Evolutionary conservation across 176 grass and related monocot genomes (phyloP).

Genomic region (Tuctoria greenei): DNA sequence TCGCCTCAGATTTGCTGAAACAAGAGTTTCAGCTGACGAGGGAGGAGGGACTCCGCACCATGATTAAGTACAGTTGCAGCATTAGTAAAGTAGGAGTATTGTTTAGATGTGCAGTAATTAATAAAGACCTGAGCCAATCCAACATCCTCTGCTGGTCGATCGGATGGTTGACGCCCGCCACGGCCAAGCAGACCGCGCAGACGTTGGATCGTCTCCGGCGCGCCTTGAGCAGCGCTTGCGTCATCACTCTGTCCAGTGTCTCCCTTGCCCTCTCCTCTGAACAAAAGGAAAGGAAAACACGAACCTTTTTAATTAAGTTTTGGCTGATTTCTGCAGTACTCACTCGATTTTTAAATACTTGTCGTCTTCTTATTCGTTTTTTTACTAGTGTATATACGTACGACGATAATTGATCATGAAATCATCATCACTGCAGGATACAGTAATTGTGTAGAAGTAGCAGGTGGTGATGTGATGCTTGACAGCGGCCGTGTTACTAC

Average conservation of each 20-base stretch:
- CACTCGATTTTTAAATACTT: too few species aligned
- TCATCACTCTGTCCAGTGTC: slow-evolving; percentile 62
- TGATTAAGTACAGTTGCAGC: neutral
- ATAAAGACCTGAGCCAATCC: slow-evolving; percentile 70
- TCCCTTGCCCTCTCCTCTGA: slow-evolving; percentile 68
- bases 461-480: too few species aligned
- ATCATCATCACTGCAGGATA: slow-evolving; percentile 7
- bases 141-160: slow-evolving; percentile 65
- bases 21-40: neutral
- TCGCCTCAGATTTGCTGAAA: neutral
- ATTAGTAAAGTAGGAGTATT: too few species aligned
- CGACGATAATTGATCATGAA: neutral
- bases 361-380: too few species aligned
- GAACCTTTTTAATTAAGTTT: neutral
- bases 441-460: neutral
- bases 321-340: neutral
- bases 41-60: neutral
- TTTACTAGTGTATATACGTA: neutral
- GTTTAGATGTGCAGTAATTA: neutral
- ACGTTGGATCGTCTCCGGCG: slow-evolving; percentile 43
- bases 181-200: slow-evolving; percentile 62
- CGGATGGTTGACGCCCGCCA: slow-evolving; percentile 68
- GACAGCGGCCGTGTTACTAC: slow-evolving; percentile 39
- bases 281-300: neutral
- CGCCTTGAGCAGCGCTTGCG: slow-evolving; percentile 66